phyloP scores from a whole-genome alignment of 2,329 filamentous ascomycete genomes.

The Fusarium nisikadoi region DNA sequence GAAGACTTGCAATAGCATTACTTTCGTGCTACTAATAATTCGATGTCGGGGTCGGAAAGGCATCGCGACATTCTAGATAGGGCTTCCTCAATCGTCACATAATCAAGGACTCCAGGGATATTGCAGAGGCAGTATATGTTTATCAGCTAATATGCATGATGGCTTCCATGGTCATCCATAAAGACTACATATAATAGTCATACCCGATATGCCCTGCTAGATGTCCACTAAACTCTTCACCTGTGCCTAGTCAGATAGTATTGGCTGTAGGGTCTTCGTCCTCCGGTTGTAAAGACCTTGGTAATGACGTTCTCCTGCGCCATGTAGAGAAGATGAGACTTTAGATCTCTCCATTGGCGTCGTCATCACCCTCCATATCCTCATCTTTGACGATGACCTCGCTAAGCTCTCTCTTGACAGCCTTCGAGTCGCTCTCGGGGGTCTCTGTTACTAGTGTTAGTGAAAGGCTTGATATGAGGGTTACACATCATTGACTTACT shows the following conservation, averaged over 20 bases:
- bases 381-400: constrained; percentile 33
- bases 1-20: neutral
- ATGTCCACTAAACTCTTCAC: no score
- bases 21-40: neutral
- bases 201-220: neutral
- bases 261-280: no score
- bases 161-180: neutral
- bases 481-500: constrained; percentile 12
- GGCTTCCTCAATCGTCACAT: neutral
- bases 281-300: neutral
- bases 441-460: constrained; percentile 20
- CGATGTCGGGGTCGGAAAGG: neutral
- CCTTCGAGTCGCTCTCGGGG: constrained; percentile 31
- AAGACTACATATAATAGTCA: neutral
- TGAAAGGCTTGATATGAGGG: neutral
- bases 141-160: neutral
- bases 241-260: no score
- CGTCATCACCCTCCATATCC: neutral
- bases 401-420: constrained; percentile 23
- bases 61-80: neutral
- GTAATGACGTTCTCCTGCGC: neutral
- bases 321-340: neutral
- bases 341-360: neutral
- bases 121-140: neutral
- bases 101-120: neutral